A percentile compares a stretch with the other conserved stretches of the same genome.
Evolutionary conservation across 352 stramenopile genomes (phyloP).

Genomic region (Phytopythium ostracodes): DNA sequence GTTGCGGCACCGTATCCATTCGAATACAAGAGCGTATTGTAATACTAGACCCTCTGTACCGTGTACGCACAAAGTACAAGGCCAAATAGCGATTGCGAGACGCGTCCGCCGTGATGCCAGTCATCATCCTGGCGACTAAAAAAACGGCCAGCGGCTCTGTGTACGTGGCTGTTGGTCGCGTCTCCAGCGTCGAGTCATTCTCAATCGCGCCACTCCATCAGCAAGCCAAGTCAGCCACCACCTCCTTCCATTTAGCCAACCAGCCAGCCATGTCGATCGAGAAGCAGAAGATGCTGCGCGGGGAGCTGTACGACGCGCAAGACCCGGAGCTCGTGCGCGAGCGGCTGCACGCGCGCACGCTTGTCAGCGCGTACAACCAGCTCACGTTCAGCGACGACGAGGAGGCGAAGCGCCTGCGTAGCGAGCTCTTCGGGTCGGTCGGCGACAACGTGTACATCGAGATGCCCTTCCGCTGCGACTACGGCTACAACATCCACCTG

Average conservation of each 20-base stretch:
- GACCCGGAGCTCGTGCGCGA: slow-evolving; percentile 36
- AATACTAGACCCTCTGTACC: background rate
- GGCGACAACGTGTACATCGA: slow-evolving; percentile 56
- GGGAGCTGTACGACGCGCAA: slow-evolving; percentile 48
- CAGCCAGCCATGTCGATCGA: slow-evolving; percentile 18
- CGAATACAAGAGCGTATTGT: too few species aligned
- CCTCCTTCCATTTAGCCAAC: background rate
- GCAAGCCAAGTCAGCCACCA: background rate
- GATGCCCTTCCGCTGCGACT: slow-evolving; percentile 87
- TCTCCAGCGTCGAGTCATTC: background rate
- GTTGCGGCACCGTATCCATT: too few species aligned
- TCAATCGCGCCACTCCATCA: background rate
- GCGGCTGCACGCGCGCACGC: slow-evolving; percentile 23
- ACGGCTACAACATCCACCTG: slow-evolving; percentile 79
- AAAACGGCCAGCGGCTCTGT: background rate
- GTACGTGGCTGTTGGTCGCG: too few species aligned
- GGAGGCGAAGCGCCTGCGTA: slow-evolving; percentile 22
- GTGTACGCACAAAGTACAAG: background rate
- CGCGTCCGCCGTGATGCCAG: background rate
- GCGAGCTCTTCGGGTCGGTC: slow-evolving; percentile 37
- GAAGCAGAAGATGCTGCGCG: slow-evolving; percentile 57
- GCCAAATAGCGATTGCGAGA: background rate
- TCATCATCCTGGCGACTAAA: background rate
- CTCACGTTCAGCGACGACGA: slow-evolving; percentile 18
- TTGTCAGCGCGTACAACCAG: slow-evolving; percentile 46